Percentiles rank a stretch among this genome's conserved stretches.
Conservation (phyloP, 1,139 yeast species). For the Suhomyces ambrosiae region DNA sequence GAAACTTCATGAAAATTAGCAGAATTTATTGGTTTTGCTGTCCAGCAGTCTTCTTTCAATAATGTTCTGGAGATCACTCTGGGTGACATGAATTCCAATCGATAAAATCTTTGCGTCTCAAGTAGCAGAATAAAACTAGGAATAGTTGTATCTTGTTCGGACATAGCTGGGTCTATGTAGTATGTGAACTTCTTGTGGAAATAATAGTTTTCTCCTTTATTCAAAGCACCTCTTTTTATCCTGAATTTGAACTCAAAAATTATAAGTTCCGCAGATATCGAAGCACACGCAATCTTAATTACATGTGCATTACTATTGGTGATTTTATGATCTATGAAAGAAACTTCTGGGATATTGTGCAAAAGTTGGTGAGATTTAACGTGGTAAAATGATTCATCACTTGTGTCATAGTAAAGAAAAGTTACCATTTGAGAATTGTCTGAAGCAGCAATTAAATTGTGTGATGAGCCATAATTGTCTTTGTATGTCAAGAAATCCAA, state of each 20-base stretch:
- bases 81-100: conserved; percentile 30
- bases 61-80: conserved; percentile 30
- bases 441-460: conserved; percentile 50
- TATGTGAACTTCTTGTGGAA: conserved; percentile 20
- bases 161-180: conserved; percentile 35
- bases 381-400: conserved; percentile 33
- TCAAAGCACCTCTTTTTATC: conserved; percentile 32
- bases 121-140: conserved; percentile 9
- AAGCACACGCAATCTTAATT: conserved; percentile 39
- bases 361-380: conserved; percentile 45
- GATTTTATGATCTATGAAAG: conserved; percentile 34
- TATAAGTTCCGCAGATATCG: conserved; percentile 53
- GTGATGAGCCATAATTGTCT: conserved; percentile 26
- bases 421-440: conserved; percentile 58
- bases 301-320: conserved; percentile 20
- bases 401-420: conserved; percentile 37
- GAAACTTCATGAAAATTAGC: conserved; percentile 51
- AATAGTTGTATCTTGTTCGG: conserved; percentile 25
- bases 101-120: conserved; percentile 20
- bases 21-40: conserved; percentile 43
- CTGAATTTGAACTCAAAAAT: conserved; percentile 38
- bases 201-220: conserved; percentile 20
- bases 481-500: conserved; percentile 40
- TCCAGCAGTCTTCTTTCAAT: conserved; percentile 59
- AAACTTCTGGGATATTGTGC: conserved; percentile 64